These are phyloP conservation scores for Suillus bovinus DNA, from an alignment of 768 basidiomycete species.

Conservation along the genomic window DNA sequence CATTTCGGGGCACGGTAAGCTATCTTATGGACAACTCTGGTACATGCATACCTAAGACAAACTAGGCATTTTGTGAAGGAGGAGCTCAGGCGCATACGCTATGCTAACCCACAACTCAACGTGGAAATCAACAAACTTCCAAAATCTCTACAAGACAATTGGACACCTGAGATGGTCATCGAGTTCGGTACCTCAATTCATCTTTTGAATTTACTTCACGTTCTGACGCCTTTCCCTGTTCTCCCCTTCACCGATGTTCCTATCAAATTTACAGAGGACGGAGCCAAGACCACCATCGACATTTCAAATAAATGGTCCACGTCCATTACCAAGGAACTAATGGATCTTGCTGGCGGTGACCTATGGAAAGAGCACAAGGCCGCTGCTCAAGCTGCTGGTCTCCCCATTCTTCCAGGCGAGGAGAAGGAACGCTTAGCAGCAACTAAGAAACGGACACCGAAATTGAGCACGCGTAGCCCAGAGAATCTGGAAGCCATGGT, in stretches of 20 bases:
- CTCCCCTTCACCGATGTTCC: neutral
- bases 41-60: constrained; percentile 23
- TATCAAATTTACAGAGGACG: constrained; percentile 44
- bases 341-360: constrained; percentile 63
- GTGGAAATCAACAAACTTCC: constrained; percentile 57
- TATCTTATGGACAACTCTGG: neutral
- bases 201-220: neutral
- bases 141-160: constrained; percentile 54
- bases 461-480: constrained; percentile 10
- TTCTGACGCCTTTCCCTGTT: neutral
- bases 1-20: constrained; percentile 74
- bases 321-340: constrained; percentile 65
- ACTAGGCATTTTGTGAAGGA: constrained; percentile 73
- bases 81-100: constrained; percentile 75
- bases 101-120: constrained; percentile 66
- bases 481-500: constrained; percentile 27
- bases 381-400: constrained; percentile 45
- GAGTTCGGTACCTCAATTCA: constrained; percentile 56
- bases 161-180: constrained; percentile 61
- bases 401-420: constrained; percentile 50
- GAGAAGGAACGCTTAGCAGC: constrained; percentile 29
- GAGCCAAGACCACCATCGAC: constrained; percentile 45
- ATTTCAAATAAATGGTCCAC: constrained; percentile 72
- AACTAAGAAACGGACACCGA: constrained; percentile 19
- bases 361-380: constrained; percentile 59